Evolutionary conservation across 2,329 filamentous ascomycete genomes (phyloP), one percentile per base, ranked within the genome.

Genomic region (Colletotrichum musae): DNA sequence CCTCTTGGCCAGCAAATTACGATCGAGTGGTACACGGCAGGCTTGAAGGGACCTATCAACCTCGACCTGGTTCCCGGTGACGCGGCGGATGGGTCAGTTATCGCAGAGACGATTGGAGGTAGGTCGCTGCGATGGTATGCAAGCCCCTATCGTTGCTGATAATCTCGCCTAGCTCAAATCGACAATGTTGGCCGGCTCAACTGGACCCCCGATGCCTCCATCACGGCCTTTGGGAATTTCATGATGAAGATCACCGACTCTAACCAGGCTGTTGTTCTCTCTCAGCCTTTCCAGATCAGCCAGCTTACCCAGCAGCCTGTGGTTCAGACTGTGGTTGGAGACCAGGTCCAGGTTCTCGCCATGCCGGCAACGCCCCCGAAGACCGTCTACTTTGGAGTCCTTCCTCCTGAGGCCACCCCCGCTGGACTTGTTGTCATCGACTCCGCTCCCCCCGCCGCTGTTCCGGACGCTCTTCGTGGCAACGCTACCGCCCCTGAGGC

Each of bases 91-190:
- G 59, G 67, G n/a, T 71, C 65, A 43, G 45, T 74, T n/a, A 48
- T 75, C 15, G 65, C 74, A 1, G 67, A 75, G 45, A 70, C 70
- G 48, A 70, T 74, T 52, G 74, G 70, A 28, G 65, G 74, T 75
- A 60, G 18, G 68, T n/a, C 13, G 15, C 13, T 15, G 41, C n/a
- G 16, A 21, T 24, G 16, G 6, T 18, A 21, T 18, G 47, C 24
- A 10, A 21, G 21, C 12, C 21, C 43, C 45, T 18, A 12, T 28
- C 6, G 26, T 39, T 13, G n/a, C 59, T 64, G 39, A 62, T 15
- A 15, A 21, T 10, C 16, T 1, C 21, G 21, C 21, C 2, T 32
- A 75, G 74, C 68, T 18, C 65, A 71, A 41, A 68, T 74, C 52
- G 69, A 70, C 5, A 75, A 75, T 48, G 65, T 66, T 6, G 74